phyloP scores from a whole-genome alignment of 805 yeast species.

The Myxozyma nipponensis region DNA sequence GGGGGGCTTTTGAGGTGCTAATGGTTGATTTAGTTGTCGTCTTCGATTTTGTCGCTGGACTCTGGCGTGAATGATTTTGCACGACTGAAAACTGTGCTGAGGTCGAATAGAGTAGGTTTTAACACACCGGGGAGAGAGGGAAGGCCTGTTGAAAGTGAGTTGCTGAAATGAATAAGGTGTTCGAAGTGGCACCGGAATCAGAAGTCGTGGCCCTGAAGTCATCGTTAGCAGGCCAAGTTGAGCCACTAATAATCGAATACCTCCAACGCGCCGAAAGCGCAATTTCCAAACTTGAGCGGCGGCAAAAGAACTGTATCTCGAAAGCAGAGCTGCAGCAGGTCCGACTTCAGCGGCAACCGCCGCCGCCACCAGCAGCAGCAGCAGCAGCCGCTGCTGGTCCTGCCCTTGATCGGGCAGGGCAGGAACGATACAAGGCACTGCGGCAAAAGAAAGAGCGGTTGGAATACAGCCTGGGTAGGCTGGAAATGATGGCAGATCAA shows the following conservation, averaged over 20 bases:
- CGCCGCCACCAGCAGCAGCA: conserved; percentile 1
- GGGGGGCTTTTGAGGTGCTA: background rate
- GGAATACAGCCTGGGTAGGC: conserved; percentile 27
- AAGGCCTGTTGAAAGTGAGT: too few species aligned
- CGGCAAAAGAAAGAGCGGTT: conserved; percentile 28
- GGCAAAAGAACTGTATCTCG: conserved; percentile 28
- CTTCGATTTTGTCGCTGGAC: conserved; percentile 20
- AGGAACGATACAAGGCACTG: conserved; percentile 23
- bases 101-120: conserved; percentile 21
- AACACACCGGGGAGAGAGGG: too few species aligned
- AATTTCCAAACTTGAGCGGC: conserved; percentile 30
- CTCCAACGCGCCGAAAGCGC: conserved; percentile 30
- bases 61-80: conserved; percentile 27
- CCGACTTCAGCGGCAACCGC: conserved; percentile 26
- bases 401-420: conserved; percentile 4
- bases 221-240: conserved; percentile 32
- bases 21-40: conserved; percentile 5
- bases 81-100: conserved; percentile 27
- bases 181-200: conserved; percentile 33
- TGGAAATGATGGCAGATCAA: conserved; percentile 26
- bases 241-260: conserved; percentile 32
- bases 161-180: too few species aligned
- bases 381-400: background rate
- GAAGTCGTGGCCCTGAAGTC: conserved; percentile 29
- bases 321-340: conserved; percentile 33